Percentiles rank a stretch among this genome's conserved stretches.
Conservation (phyloP, 1,139 yeast genomes). For the Saccharomyces hybrid region DNA sequence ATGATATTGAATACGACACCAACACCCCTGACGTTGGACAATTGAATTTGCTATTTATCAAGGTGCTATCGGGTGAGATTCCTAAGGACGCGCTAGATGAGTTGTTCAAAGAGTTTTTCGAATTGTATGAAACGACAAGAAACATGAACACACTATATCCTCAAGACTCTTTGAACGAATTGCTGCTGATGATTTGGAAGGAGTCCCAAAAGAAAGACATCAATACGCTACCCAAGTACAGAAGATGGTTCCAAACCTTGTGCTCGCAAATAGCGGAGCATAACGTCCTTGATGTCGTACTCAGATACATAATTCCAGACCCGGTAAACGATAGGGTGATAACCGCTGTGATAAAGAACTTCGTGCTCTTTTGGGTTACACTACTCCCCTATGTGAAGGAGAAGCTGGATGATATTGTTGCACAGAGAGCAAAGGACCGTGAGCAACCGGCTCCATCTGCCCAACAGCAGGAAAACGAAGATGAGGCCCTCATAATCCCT, state of each 20-base stretch:
- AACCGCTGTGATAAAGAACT: conserved; percentile 17
- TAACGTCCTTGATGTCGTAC: conserved; percentile 11
- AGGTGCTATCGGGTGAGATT: neutral
- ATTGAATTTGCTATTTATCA: neutral
- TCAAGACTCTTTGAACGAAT: conserved; percentile 2
- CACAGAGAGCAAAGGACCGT: conserved; percentile 7
- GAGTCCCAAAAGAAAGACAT: conserved; percentile 2
- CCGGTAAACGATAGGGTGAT: conserved; percentile 18
- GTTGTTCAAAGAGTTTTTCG: conserved; percentile 1
- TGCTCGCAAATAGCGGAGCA: conserved; percentile 6
- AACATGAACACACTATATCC: conserved; percentile 2
- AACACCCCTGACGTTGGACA: conserved; percentile 2
- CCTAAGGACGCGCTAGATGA: conserved; percentile 4
- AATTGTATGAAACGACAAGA: neutral
- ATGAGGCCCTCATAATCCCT: neutral
- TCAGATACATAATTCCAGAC: conserved; percentile 20
- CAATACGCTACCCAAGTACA: neutral
- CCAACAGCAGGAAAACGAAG: conserved; percentile 6
- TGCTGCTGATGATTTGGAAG: conserved; percentile 3
- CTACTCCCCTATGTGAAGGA: conserved; percentile 18
- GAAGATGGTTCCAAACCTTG: conserved; percentile 2
- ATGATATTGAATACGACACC: neutral
- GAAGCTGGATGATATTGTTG: conserved; percentile 13
- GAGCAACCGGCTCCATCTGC: neutral
- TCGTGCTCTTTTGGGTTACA: conserved; percentile 18